phyloP scores from a whole-genome alignment of 2,329 filamentous ascomycete species.

The Calonectria honghensis region DNA sequence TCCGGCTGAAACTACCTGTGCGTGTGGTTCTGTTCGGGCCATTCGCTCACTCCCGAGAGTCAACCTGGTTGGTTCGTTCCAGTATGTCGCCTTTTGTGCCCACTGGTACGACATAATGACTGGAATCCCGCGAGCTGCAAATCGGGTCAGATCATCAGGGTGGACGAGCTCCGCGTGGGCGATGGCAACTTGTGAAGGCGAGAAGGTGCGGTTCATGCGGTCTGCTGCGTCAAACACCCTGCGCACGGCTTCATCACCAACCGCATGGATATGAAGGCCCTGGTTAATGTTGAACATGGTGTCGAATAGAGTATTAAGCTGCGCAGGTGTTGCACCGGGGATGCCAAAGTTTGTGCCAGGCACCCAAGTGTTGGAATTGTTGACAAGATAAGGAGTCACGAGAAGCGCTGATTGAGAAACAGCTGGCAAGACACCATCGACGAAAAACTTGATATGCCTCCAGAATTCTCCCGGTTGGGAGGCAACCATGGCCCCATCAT shows the following conservation, averaged over 20 bases:
- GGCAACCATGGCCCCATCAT: conserved; percentile 5
- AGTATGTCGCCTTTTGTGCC: conserved; percentile 54
- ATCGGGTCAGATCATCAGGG: conserved; percentile 52
- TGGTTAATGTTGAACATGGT: background rate
- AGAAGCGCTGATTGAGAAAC: background rate
- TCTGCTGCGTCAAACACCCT: background rate
- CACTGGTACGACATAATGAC: conserved; percentile 54
- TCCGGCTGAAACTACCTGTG: conserved; percentile 44
- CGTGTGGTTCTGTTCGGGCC: conserved; percentile 56
- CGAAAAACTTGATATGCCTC: conserved; percentile 2
- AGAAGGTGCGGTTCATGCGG: conserved; percentile 40
- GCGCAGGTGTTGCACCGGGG: background rate
- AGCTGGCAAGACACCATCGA: conserved; percentile 7
- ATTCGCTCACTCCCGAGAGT: conserved; percentile 47
- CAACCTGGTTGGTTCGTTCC: conserved; percentile 52
- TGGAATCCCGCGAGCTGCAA: conserved; percentile 52
- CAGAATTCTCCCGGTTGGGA: background rate
- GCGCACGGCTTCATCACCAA: conserved; percentile 10
- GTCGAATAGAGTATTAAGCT: background rate
- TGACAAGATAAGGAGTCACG: conserved; percentile 8
- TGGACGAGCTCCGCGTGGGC: conserved; percentile 54
- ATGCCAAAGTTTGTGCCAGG: background rate
- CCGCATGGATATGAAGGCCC: background rate
- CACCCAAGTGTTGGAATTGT: conserved; percentile 10
- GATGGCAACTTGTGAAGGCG: conserved; percentile 46